Evolutionary conservation across 2,329 filamentous ascomycete species (phyloP), one percentile per base, ranked within the genome.

Genomic region (Alternaria sp.): DNA sequence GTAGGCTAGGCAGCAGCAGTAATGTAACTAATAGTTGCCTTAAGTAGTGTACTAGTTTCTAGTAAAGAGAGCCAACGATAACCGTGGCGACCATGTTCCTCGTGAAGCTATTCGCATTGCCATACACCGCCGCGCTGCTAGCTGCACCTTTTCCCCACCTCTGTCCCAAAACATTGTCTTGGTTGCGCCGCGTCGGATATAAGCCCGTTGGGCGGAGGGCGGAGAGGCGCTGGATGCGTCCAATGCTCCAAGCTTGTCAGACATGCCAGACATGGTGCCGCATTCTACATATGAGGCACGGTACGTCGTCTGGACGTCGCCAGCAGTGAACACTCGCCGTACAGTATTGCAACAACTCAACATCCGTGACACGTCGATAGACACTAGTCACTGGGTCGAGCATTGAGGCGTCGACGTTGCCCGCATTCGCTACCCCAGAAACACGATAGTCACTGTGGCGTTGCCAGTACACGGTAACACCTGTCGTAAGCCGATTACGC

Each of bases 51-150:
- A 28, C 26, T 28, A 28, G 26, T 28, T 28, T 28, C 5, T 28
- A 28, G 26, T 28, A 28, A 28, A 28, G 26, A 28, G 26, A 28
- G 26, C 26, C 5, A 28, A 28, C 10, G 4, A 28, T 28, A 28
- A 28, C 26, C 1, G 8, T 26, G 25, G 25, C 25, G 25, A n/a
- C 43, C 49, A 30, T 23, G 60, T 61, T 53, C 50, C 18, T 49
- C 44, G 37, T 37, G 15, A 49, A 37, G 25, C 60, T 53, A 60
- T 60, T 49, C 30, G 30, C 60, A 60, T 60, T 41, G 50, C 56
- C 50, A 60, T 14, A 62, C 60, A 62, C 60, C 60, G 60, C 54
- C 46, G 44, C 37, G 49, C 44, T 37, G 55, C 25, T 28, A 28
- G 55, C 55, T 49, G 55, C 55, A 37, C n/a, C 21, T 28, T 50